Percentiles rank a stretch among this genome's conserved stretches.
Conservation (phyloP, 139 green algal species). For the Coelastrella sp. region DNA sequence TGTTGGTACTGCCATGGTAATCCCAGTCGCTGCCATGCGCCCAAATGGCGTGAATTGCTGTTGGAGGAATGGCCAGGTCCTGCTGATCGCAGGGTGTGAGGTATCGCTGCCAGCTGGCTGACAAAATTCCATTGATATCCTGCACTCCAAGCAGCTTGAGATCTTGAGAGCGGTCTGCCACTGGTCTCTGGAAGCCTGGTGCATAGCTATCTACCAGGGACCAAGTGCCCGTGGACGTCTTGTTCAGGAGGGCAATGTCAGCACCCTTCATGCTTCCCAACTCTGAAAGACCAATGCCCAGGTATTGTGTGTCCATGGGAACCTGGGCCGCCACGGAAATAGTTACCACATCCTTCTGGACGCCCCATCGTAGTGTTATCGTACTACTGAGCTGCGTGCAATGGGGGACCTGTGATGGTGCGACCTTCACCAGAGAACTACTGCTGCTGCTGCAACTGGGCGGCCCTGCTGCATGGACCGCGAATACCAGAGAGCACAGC, state of each 20-base stretch:
- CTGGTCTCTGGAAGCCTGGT: conserved; percentile 13
- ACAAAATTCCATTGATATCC: not conserved
- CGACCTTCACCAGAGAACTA: not conserved
- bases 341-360: not conserved
- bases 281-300: conserved; percentile 33
- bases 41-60: conserved; percentile 24
- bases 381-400: conserved; percentile 12
- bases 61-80: not conserved
- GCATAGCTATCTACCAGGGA: conserved; percentile 18
- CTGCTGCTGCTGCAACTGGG: conserved; percentile 1
- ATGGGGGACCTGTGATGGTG: not conserved
- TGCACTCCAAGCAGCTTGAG: not conserved
- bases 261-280: conserved; percentile 40
- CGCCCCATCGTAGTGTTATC: conserved; percentile 8
- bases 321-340: not conserved
- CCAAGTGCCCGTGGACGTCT: not conserved
- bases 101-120: conserved; percentile 8
- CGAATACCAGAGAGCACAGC: not conserved
- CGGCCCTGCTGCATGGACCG: not conserved
- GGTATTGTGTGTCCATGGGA: not conserved
- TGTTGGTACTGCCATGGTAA: conserved; percentile 15
- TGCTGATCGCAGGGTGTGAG: conserved; percentile 18
- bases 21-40: not conserved
- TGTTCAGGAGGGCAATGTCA: conserved; percentile 16
- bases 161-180: conserved; percentile 29